Percentiles rank a stretch among this genome's conserved stretches.
These are phyloP conservation scores for Stygiomarasmius scandens DNA, from an alignment of 1,284 basidiomycete genomes.

Conservation along the genomic window DNA sequence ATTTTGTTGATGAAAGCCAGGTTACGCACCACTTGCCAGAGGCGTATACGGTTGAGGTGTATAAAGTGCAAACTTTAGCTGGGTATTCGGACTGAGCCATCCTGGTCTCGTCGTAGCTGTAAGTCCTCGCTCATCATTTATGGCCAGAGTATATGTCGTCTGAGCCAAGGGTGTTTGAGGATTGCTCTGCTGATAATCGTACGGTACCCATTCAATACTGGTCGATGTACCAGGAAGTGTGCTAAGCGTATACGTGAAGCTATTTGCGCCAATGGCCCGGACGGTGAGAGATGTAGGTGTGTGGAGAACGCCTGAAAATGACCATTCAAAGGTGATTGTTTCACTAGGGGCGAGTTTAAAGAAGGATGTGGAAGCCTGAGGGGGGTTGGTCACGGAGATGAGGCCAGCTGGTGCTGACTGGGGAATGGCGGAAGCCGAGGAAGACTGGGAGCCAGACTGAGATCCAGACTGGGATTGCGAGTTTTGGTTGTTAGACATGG, in stretches of 20 bases:
- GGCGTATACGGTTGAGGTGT: conserved; percentile 79
- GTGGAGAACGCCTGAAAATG: conserved; percentile 72
- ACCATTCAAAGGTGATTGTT: conserved; percentile 91
- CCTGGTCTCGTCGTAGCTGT: conserved; percentile 63
- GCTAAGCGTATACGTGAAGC: conserved; percentile 86
- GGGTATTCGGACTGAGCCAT: conserved; percentile 69
- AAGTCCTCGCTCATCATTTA: conserved; percentile 69
- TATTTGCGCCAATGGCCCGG: conserved; percentile 81
- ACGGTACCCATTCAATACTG: conserved; percentile 81
- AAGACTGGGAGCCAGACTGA: too few relatives aligned
- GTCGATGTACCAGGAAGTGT: conserved; percentile 73
- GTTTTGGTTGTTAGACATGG: too few relatives aligned
- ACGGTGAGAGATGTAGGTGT: conserved; percentile 78
- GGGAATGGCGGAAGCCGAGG: conserved; percentile 38
- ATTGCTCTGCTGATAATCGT: conserved; percentile 70
- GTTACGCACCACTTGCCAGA: conserved; percentile 60
- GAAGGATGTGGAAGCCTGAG: conserved; percentile 78
- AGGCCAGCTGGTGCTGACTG: conserved; percentile 65
- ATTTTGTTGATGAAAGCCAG: conserved; percentile 11
- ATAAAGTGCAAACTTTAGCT: conserved; percentile 84
- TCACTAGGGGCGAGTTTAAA: conserved; percentile 85
- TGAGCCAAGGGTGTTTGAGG: conserved; percentile 71
- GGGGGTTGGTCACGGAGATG: conserved; percentile 77
- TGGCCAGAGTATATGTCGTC: conserved; percentile 72
- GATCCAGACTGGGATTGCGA: too few relatives aligned